phyloP scores from a whole-genome alignment of 805 yeast genomes.

The Ogataea paradorogensis region DNA sequence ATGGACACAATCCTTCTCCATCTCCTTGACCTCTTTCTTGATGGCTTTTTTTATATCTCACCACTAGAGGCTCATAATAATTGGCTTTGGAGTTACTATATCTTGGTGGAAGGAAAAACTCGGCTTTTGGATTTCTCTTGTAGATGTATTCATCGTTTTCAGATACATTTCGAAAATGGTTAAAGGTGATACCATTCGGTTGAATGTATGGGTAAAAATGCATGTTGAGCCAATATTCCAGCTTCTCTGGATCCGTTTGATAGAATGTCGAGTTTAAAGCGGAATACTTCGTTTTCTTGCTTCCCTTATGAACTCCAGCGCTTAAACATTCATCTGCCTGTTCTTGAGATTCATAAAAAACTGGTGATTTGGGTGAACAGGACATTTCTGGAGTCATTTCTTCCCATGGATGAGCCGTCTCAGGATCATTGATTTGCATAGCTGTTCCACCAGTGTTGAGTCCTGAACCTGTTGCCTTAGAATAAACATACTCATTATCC shows the following conservation, averaged over 20 bases:
- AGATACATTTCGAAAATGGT: conserved; percentile 11
- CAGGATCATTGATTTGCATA: conserved; percentile 2
- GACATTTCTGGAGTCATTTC: not conserved
- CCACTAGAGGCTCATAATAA: conserved; percentile 25
- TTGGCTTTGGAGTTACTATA: conserved; percentile 18
- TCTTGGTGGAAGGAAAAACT: conserved; percentile 14
- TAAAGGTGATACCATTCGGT: conserved; percentile 20
- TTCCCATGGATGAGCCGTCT: conserved; percentile 2
- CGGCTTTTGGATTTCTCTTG: conserved; percentile 17
- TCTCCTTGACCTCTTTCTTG: conserved; percentile 17
- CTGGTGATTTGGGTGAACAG: not conserved
- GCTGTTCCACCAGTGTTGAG: not conserved
- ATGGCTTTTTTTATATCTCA: conserved; percentile 16
- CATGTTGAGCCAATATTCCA: conserved; percentile 11
- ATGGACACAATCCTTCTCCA: conserved; percentile 32
- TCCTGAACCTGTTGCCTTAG: not conserved
- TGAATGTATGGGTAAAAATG: conserved; percentile 20
- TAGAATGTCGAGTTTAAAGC: conserved; percentile 9
- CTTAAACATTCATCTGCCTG: conserved; percentile 1
- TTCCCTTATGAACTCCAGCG: conserved; percentile 8
- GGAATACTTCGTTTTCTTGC: conserved; percentile 13
- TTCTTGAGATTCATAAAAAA: not conserved
- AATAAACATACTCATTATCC: conserved; percentile 7
- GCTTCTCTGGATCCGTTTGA: conserved; percentile 12
- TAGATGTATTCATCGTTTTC: conserved; percentile 17